Conservation (phyloP, 1,139 yeast genomes). For the Pichia norvegensis region DNA sequence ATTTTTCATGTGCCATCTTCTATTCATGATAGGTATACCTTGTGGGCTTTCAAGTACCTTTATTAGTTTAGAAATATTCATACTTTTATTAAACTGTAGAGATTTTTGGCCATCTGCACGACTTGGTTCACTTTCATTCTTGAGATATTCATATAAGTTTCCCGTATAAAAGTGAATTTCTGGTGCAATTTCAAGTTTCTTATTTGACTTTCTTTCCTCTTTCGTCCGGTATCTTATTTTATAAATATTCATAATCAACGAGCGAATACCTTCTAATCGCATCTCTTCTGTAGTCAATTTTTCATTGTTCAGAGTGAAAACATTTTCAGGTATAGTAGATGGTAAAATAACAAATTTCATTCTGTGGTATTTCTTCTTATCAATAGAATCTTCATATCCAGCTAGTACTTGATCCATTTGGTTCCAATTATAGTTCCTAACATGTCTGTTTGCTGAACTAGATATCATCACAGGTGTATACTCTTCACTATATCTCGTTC, state of each 20-base stretch:
- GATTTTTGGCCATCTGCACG: constrained; percentile 27
- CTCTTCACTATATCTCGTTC: constrained; percentile 69
- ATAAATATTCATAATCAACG: constrained; percentile 60
- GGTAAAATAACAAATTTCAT: constrained; percentile 84
- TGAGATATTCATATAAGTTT: constrained; percentile 60
- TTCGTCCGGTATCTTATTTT: constrained; percentile 44
- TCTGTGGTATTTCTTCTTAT: constrained; percentile 50
- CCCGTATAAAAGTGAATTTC: constrained; percentile 88
- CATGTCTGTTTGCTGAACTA: constrained; percentile 40
- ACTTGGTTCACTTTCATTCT: constrained; percentile 19
- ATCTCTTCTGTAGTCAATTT: constrained; percentile 72
- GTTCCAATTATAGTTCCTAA: constrained; percentile 75
- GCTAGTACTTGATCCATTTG: constrained; percentile 83
- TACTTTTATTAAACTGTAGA: constrained; percentile 34
- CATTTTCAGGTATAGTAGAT: constrained; percentile 55
- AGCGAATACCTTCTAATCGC: constrained; percentile 77
- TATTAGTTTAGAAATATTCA: constrained; percentile 46
- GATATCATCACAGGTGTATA: constrained; percentile 56
- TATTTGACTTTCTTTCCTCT: constrained; percentile 32
- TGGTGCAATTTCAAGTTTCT: constrained; percentile 50
- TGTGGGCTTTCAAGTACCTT: constrained; percentile 55
- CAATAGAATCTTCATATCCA: constrained; percentile 70
- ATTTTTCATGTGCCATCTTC: constrained; percentile 85
- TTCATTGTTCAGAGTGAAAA: constrained; percentile 44
- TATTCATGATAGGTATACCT: constrained; percentile 59